These are phyloP conservation scores for Colletotrichum melonis DNA, from an alignment of 2,329 filamentous ascomycete species.

Conservation along the genomic window DNA sequence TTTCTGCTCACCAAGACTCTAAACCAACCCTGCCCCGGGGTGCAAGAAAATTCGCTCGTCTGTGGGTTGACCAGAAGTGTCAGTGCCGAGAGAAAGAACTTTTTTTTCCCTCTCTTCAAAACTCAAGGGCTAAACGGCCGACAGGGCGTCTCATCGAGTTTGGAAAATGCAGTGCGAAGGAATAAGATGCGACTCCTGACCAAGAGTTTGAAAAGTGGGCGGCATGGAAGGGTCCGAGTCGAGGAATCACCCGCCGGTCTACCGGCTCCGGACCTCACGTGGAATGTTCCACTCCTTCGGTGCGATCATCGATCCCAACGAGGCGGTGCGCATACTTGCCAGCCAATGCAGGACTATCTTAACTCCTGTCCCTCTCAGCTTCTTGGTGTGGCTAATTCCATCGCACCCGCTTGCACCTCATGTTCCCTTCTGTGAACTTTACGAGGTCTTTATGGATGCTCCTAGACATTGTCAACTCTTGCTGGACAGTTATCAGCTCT, in stretches of 20 bases:
- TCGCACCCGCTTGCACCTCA: neutral
- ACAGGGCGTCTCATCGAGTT: constrained; percentile 3
- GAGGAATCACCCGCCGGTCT: neutral
- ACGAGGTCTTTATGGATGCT: neutral
- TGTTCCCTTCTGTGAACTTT: neutral
- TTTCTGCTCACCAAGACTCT: too few relatives aligned
- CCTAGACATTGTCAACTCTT: too few relatives aligned
- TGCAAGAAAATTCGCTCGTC: neutral
- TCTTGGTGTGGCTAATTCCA: neutral
- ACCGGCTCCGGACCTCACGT: neutral
- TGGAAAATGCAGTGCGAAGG: neutral
- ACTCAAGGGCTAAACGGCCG: neutral
- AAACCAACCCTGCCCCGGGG: neutral
- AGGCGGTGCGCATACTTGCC: neutral
- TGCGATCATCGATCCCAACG: neutral
- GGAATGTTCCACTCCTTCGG: neutral
- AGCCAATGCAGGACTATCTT: neutral
- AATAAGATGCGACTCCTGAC: neutral
- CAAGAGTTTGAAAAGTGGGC: constrained; percentile 3
- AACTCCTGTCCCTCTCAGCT: neutral
- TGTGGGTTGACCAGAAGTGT: neutral
- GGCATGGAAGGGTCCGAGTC: neutral
- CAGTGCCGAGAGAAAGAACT: neutral
- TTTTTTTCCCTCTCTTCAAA: neutral
- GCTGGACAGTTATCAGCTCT: neutral